These are phyloP conservation scores for Cladosporium austrohemisphaericum DNA, from an alignment of 2,329 filamentous ascomycete species.

Conservation along the genomic window DNA sequence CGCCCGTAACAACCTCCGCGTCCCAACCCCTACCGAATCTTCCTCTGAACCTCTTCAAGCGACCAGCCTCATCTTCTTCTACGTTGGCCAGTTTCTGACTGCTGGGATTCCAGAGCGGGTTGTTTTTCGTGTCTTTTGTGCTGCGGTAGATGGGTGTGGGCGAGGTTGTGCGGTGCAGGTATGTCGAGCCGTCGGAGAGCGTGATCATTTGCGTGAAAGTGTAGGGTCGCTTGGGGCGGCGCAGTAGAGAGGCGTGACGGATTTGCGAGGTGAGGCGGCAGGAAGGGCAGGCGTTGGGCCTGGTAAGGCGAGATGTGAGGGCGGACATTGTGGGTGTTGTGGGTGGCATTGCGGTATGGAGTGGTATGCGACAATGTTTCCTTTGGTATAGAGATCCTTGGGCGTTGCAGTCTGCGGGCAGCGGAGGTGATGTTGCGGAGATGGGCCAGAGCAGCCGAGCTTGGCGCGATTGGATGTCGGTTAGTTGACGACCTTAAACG, in stretches of 20 bases:
- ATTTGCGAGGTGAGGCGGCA: slow-evolving; percentile 47
- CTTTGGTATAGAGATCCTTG: too few species aligned
- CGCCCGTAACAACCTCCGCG: slow-evolving; percentile 38
- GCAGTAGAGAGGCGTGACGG: slow-evolving; percentile 79
- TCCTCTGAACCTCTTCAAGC: slow-evolving; percentile 77
- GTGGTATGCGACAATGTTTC: too few species aligned
- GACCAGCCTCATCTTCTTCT: slow-evolving; percentile 91
- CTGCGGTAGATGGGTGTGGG: slow-evolving; percentile 60
- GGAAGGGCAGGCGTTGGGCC: slow-evolving; percentile 6
- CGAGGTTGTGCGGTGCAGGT: slow-evolving; percentile 72
- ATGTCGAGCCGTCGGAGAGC: slow-evolving; percentile 85
- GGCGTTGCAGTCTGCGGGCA: not conserved
- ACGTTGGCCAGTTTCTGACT: slow-evolving; percentile 78
- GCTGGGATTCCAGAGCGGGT: slow-evolving; percentile 84
- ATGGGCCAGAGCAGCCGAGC: not conserved
- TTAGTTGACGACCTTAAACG: too few species aligned
- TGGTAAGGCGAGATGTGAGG: slow-evolving; percentile 17
- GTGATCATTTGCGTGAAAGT: slow-evolving; percentile 96
- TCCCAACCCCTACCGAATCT: slow-evolving; percentile 86
- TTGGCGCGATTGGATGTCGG: not conserved
- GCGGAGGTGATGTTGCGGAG: slow-evolving; percentile 4
- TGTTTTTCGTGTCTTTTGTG: slow-evolving; percentile 84
- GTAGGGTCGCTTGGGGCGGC: slow-evolving; percentile 86
- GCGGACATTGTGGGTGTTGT: slow-evolving; percentile 18
- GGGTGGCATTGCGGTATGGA: slow-evolving; percentile 2